These are phyloP conservation scores for Diaporthe capsici DNA, from an alignment of 2,329 filamentous ascomycete genomes.

Conservation along the genomic window DNA sequence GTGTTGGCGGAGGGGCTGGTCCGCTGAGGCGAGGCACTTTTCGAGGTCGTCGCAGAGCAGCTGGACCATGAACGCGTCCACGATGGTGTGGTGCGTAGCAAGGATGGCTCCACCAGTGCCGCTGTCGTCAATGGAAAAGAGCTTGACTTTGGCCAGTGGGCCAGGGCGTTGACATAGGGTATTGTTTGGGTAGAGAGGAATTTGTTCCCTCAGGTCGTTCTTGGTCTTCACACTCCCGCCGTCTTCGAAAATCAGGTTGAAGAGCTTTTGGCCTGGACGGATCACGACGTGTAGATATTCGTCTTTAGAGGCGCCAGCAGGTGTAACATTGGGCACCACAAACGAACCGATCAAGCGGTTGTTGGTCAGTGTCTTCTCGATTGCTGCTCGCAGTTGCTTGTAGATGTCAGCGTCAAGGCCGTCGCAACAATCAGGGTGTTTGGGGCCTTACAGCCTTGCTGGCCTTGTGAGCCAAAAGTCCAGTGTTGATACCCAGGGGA, in stretches of 20 bases:
- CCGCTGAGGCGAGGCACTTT: not conserved
- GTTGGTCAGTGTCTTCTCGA: not conserved
- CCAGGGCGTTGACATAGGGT: slow-evolving; percentile 2
- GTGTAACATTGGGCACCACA: not conserved
- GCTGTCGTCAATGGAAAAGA: not conserved
- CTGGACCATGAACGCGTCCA: slow-evolving; percentile 1
- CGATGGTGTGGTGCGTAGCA: slow-evolving; percentile 1
- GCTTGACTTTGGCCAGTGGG: not conserved
- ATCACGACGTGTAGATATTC: not conserved
- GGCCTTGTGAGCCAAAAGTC: not conserved
- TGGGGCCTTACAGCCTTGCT: not conserved
- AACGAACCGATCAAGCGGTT: not conserved
- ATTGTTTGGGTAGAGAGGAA: not conserved
- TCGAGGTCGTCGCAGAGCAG: slow-evolving; percentile 14
- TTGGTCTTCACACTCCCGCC: not conserved
- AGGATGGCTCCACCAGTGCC: slow-evolving; percentile 1
- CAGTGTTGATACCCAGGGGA: not conserved
- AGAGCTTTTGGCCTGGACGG: not conserved
- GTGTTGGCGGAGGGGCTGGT: slow-evolving; percentile 3
- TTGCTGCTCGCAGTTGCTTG: not conserved
- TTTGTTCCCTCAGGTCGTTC: not conserved
- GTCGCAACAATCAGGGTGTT: rapidly evolving
- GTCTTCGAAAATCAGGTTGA: not conserved
- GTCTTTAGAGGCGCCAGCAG: too few relatives aligned
- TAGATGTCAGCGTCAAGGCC: not conserved